These are phyloP conservation scores for Aspergillus conjunctus DNA, from an alignment of 495 filamentous ascomycete genomes.

Conservation along the genomic window DNA sequence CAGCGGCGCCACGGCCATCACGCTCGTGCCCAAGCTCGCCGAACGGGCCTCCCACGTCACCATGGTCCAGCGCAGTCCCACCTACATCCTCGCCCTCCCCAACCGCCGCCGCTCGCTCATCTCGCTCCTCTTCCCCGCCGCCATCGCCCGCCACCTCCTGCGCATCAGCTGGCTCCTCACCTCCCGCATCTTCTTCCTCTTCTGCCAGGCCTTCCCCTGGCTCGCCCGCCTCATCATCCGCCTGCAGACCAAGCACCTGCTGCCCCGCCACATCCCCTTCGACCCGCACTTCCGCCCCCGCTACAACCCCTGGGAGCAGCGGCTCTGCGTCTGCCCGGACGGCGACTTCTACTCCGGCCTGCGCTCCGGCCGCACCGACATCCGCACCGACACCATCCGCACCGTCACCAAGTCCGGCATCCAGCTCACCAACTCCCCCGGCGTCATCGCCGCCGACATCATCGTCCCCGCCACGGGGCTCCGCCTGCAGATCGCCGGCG, in stretches of 20 bases:
- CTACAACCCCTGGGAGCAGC: conserved; percentile 76
- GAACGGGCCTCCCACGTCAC: conserved; percentile 50
- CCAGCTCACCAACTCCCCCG: conserved; percentile 53
- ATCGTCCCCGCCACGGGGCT: conserved; percentile 78
- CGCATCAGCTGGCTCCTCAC: conserved; percentile 51
- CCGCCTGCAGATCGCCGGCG: conserved; percentile 55
- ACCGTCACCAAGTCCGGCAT: conserved; percentile 62
- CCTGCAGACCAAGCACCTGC: conserved; percentile 40
- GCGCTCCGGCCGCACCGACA: conserved; percentile 54
- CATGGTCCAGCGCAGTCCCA: conserved; percentile 61
- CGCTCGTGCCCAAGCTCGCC: conserved; percentile 50
- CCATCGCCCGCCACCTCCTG: conserved; percentile 38
- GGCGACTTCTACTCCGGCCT: conserved; percentile 72
- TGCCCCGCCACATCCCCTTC: conserved; percentile 57
- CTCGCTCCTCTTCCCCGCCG: conserved; percentile 45
- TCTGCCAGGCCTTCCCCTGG: conserved; percentile 59
- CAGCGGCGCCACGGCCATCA: conserved; percentile 59
- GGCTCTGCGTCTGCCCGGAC: conserved; percentile 69
- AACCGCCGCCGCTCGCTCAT: conserved; percentile 39
- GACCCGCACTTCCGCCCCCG: conserved; percentile 71
- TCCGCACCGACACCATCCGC: conserved; percentile 72
- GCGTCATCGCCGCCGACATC: conserved; percentile 63
- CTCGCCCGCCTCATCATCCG: conserved; percentile 50
- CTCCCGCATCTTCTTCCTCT: conserved; percentile 51
- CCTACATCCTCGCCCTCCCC: conserved; percentile 58